Conservation (phyloP, 768 basidiomycete species). For the Dentipellis fragilis region DNA sequence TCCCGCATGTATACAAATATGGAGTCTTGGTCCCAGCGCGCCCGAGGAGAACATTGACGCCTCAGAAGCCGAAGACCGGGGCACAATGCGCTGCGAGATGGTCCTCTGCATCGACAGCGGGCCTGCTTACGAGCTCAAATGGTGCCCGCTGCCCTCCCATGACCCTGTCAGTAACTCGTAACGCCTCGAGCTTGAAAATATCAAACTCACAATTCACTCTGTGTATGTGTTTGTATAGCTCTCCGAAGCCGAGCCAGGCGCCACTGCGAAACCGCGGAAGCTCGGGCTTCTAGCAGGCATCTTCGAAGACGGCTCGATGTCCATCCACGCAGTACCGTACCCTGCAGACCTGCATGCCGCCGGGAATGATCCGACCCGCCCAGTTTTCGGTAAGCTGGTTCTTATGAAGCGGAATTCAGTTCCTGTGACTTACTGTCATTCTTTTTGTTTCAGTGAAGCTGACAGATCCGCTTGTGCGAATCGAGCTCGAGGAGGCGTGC, state of each 20-base stretch:
- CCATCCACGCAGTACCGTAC: constrained; percentile 71
- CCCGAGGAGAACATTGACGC: constrained; percentile 3
- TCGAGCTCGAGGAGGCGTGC: constrained; percentile 68
- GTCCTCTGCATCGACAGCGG: constrained; percentile 80
- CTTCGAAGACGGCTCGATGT: constrained; percentile 81
- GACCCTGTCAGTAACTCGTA: constrained; percentile 33
- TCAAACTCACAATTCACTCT: neutral
- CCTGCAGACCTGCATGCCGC: constrained; percentile 40
- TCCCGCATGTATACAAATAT: constrained; percentile 76
- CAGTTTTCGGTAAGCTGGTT: constrained; percentile 6
- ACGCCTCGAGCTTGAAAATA: neutral
- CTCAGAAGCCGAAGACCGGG: constrained; percentile 21
- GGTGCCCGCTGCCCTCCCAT: constrained; percentile 87
- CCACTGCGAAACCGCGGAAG: constrained; percentile 31
- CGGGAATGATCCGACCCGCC: neutral
- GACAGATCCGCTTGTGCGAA: constrained; percentile 54
- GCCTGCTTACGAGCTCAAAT: constrained; percentile 71
- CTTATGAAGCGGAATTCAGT: no score
- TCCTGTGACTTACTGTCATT: no score
- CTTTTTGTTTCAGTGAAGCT: constrained; percentile 35
- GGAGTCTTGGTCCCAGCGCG: constrained; percentile 40
- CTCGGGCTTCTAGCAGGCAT: constrained; percentile 78
- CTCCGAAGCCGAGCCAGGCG: no score
- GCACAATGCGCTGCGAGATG: constrained; percentile 68
- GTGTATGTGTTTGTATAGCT: constrained; percentile 18